Percentiles rank a stretch among this genome's conserved stretches.
Conservation (phyloP, 108 stramenopile species). For the Cyclotella baltica region DNA sequence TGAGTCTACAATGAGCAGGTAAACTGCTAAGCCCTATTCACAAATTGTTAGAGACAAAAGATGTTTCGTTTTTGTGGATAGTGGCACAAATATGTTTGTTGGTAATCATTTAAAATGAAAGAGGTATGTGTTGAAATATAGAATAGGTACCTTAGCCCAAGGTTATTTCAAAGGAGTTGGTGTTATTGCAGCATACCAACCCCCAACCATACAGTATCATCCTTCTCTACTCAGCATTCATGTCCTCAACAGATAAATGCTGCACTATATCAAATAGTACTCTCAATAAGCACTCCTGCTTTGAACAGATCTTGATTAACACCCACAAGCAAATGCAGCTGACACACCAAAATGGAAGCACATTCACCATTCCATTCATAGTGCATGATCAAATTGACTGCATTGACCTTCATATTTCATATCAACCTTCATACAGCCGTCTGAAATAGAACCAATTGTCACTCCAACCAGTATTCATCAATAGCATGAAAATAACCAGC, state of each 20-base stretch:
- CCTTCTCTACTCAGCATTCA: not conserved
- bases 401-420: conserved; percentile 4
- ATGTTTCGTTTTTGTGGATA: no score
- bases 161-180: conserved; percentile 12
- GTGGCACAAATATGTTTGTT: no score
- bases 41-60: not conserved
- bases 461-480: not conserved
- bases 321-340: not conserved
- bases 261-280: not conserved
- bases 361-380: not conserved
- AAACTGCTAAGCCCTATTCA: conserved; percentile 17
- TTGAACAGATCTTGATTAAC: not conserved
- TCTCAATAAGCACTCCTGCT: not conserved
- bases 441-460: not conserved
- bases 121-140: not conserved
- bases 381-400: not conserved
- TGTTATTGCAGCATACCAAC: not conserved
- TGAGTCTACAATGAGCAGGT: conserved; percentile 10
- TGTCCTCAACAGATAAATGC: no score
- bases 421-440: not conserved
- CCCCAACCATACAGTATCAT: not conserved
- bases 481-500: not conserved
- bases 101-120: no score
- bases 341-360: not conserved
- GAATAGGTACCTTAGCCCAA: not conserved